A percentile compares a stretch with the other conserved stretches of the same genome.
These are phyloP conservation scores for Rasamsonia emersonii DNA, from an alignment of 2,329 filamentous ascomycete genomes.

Conservation along the genomic window DNA sequence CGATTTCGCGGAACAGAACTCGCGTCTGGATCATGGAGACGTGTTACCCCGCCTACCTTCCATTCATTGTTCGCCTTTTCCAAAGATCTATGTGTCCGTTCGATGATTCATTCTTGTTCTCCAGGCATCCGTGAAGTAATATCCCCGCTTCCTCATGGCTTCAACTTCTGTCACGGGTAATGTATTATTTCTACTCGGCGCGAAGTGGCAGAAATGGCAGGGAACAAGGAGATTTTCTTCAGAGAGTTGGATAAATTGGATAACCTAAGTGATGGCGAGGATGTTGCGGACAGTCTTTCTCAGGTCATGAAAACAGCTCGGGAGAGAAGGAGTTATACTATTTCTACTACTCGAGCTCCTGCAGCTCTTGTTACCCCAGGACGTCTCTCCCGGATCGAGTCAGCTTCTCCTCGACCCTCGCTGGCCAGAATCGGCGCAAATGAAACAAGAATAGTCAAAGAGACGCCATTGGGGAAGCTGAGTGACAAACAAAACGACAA, in stretches of 20 bases:
- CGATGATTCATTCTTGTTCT: too few species aligned
- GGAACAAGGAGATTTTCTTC: constrained; percentile 28
- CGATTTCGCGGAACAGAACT: constrained; percentile 20
- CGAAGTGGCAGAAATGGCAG: constrained; percentile 16
- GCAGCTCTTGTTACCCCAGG: background rate
- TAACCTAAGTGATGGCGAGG: constrained; percentile 17
- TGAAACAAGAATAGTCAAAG: background rate
- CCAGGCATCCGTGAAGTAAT: too few species aligned
- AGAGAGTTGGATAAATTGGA: constrained; percentile 26
- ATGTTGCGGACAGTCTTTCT: constrained; percentile 15
- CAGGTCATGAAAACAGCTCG: constrained; percentile 9
- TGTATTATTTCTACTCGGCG: too few species aligned
- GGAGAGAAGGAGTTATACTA: background rate
- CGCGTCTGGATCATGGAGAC: constrained; percentile 14
- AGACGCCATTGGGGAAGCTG: background rate
- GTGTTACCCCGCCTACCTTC: too few species aligned
- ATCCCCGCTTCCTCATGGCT: too few species aligned
- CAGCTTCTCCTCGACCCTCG: background rate
- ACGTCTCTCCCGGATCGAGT: background rate
- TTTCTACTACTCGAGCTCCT: background rate
- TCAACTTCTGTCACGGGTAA: too few species aligned
- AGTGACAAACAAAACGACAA: background rate
- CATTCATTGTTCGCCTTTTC: too few species aligned
- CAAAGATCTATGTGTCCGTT: too few species aligned
- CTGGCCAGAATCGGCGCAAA: background rate